Conservation (phyloP, 345 rosid genomes). For the Syzygium grande region DNA sequence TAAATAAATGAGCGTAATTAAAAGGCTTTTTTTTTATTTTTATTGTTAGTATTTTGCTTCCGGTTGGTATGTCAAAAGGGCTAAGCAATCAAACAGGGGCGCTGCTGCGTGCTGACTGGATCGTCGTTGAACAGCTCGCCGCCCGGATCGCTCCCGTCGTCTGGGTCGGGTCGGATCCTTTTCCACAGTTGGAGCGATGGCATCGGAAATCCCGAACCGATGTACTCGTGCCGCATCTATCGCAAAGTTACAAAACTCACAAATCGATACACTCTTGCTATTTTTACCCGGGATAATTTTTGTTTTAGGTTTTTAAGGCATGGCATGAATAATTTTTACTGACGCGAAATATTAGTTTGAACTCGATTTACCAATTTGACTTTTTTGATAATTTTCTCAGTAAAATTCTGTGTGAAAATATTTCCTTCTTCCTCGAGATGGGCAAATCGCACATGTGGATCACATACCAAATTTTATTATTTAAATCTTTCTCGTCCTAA, state of each 20-base stretch:
- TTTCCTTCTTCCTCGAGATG: background rate
- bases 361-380: accelerated
- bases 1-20: background rate
- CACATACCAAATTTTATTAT: background rate
- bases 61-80: background rate
- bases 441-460: background rate
- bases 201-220: background rate
- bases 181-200: accelerated
- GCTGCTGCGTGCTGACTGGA: no score
- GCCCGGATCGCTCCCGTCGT: accelerated
- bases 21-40: no score
- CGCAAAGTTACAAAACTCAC: background rate
- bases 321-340: no score
- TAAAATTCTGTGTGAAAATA: background rate
- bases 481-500: background rate
- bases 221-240: background rate
- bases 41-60: background rate
- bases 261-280: accelerated
- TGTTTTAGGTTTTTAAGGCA: no score
- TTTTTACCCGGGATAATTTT: background rate
- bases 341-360: no score
- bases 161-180: background rate
- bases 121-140: no score
- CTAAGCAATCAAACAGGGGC: background rate
- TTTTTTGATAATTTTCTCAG: no score